Evolutionary conservation across 768 basidiomycete genomes (phyloP).

Genomic region (Porphyrellus cyaneotinctus): DNA sequence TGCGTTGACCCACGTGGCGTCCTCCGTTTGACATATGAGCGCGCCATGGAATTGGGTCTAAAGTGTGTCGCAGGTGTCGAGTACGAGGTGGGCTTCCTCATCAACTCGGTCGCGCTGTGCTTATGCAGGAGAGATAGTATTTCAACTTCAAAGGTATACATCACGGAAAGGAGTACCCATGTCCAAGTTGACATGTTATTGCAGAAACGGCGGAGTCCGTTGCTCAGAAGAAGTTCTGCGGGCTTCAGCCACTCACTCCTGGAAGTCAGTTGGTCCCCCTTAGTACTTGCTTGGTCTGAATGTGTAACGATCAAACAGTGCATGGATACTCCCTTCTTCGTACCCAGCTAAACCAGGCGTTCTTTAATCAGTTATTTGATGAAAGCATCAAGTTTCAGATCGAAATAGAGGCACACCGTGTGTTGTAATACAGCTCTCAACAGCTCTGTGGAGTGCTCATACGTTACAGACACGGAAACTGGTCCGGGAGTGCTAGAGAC

Average conservation of each 20-base stretch:
- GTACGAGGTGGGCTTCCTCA: constrained; percentile 64
- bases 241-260: constrained; percentile 78
- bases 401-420: constrained; percentile 84
- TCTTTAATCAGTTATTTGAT: constrained; percentile 89
- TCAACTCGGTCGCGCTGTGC: background rate
- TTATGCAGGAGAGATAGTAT: constrained; percentile 54
- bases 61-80: constrained; percentile 85
- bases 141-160: constrained; percentile 84
- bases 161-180: background rate
- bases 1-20: constrained; percentile 85
- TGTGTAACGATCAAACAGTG: constrained; percentile 48
- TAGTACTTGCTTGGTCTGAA: background rate
- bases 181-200: constrained; percentile 10
- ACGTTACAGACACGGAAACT: constrained; percentile 75
- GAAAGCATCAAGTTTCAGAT: constrained; percentile 67
- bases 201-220: constrained; percentile 76
- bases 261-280: constrained; percentile 64
- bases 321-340: constrained; percentile 95
- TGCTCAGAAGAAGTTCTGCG: constrained; percentile 72
- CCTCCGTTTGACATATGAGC: constrained; percentile 54
- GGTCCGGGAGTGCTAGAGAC: constrained; percentile 88
- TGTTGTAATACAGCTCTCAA: constrained; percentile 15
- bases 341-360: constrained; percentile 83
- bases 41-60: constrained; percentile 45
- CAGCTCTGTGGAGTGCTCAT: constrained; percentile 3